These are phyloP conservation scores for Lachnellula cervina DNA, from an alignment of 2,329 filamentous ascomycete genomes.

Conservation along the genomic window DNA sequence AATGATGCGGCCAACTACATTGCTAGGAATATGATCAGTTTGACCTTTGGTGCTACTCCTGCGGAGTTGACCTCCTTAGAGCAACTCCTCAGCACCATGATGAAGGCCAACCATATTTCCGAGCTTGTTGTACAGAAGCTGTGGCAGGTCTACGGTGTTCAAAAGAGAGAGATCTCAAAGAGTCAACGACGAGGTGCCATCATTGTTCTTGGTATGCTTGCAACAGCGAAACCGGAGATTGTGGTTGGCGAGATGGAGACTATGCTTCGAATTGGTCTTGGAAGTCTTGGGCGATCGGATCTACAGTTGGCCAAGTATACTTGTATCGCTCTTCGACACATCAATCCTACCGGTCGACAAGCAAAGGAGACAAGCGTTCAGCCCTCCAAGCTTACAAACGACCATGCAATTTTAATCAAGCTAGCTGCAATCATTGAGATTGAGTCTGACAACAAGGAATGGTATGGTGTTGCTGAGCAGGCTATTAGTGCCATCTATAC, in stretches of 20 bases:
- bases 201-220: constrained; percentile 95
- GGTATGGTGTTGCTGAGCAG: constrained; percentile 93
- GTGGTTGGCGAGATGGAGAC: constrained; percentile 93
- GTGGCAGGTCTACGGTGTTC: constrained; percentile 96
- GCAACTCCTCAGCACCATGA: constrained; percentile 94
- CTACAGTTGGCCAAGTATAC: constrained; percentile 91
- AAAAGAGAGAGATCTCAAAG: constrained; percentile 87
- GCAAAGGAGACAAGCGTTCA: constrained; percentile 65
- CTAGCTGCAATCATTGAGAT: constrained; percentile 83
- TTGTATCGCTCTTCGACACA: constrained; percentile 84
- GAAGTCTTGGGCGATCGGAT: constrained; percentile 72
- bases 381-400: constrained; percentile 78
- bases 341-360: constrained; percentile 79
- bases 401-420: constrained; percentile 78
- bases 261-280: constrained; percentile 86
- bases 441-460: constrained; percentile 85
- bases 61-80: constrained; percentile 94
- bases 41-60: constrained; percentile 92
- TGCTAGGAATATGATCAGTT: constrained; percentile 96
- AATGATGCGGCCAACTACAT: constrained; percentile 96
- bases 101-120: constrained; percentile 83
- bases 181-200: constrained; percentile 89
- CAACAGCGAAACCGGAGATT: constrained; percentile 86
- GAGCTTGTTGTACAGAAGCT: constrained; percentile 85
- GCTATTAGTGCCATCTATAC: constrained; percentile 94